These are phyloP conservation scores for Spergularia azorica DNA, from an alignment of 179 eudicot genomes.

Conservation along the genomic window DNA sequence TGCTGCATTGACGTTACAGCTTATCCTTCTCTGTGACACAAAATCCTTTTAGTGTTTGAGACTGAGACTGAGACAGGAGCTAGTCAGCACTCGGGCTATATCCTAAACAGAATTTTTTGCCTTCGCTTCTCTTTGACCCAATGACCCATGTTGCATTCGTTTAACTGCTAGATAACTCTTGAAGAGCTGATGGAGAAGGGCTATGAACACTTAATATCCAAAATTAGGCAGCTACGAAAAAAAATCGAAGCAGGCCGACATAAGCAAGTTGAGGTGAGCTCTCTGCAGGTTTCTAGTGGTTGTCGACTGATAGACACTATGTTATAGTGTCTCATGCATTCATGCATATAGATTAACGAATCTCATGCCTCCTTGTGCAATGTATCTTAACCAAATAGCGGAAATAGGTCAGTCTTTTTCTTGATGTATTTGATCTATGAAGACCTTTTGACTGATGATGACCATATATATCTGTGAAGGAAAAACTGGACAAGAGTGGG, in stretches of 20 bases:
- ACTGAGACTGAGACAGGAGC: not conserved
- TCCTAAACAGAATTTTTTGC: not conserved
- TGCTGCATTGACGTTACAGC: conserved; percentile 7
- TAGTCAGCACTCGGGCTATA: not conserved
- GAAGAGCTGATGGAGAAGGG: conserved; percentile 43
- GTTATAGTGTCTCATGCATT: not conserved
- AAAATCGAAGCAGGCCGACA: conserved; percentile 70
- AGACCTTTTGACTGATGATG: conserved; percentile 17
- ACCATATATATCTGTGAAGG: conserved; percentile 48
- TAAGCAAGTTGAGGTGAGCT: conserved; percentile 54
- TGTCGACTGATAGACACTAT: not conserved
- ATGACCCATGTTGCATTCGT: conserved; percentile 4
- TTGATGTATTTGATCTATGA: not conserved
- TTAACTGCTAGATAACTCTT: conserved; percentile 26
- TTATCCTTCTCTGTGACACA: conserved; percentile 1
- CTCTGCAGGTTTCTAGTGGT: not conserved
- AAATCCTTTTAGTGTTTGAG: not conserved
- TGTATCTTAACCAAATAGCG: not conserved
- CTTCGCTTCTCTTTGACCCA: not conserved
- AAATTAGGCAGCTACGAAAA: conserved; percentile 54
- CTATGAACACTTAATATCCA: conserved; percentile 40
- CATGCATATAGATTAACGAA: not conserved
- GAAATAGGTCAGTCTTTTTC: not conserved
- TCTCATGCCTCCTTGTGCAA: not conserved
- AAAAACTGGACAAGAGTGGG: conserved; percentile 54